Conservation (phyloP, 2,329 filamentous ascomycete species). For the Epichloe aotearoae region DNA sequence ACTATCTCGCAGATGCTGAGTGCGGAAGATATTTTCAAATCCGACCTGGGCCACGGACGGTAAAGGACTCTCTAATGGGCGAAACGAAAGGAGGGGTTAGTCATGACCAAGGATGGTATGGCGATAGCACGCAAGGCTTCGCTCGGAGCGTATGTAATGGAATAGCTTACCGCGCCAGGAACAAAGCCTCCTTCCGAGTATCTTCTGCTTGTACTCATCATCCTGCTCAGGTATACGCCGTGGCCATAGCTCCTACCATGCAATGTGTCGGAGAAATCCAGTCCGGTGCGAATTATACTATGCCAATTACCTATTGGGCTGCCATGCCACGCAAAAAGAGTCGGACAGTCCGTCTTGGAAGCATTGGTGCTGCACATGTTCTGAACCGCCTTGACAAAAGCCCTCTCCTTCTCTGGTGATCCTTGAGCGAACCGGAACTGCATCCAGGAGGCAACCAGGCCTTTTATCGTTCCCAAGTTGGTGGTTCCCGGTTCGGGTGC, state of each 20-base stretch:
- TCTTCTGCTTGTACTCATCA: slow-evolving; percentile 12
- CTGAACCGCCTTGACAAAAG: slow-evolving; percentile 53
- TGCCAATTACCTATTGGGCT: slow-evolving; percentile 73
- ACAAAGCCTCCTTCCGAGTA: background rate
- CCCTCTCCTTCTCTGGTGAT: slow-evolving; percentile 71
- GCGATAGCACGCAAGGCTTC: background rate
- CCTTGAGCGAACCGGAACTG: slow-evolving; percentile 86
- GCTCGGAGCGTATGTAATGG: too few species aligned
- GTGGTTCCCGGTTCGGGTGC: background rate
- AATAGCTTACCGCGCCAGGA: background rate
- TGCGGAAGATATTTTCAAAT: slow-evolving; percentile 42
- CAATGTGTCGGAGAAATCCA: slow-evolving; percentile 51
- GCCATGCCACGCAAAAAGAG: slow-evolving; percentile 80
- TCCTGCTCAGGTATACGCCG: slow-evolving; percentile 66
- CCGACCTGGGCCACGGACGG: slow-evolving; percentile 51
- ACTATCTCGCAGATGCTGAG: slow-evolving; percentile 77
- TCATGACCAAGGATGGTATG: background rate
- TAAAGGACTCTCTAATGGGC: background rate
- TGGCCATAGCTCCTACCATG: slow-evolving; percentile 64
- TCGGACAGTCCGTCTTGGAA: slow-evolving; percentile 38
- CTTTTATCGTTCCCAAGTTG: background rate
- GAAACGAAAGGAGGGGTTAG: background rate
- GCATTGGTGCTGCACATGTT: slow-evolving; percentile 18
- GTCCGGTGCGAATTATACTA: slow-evolving; percentile 69
- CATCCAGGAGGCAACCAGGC: slow-evolving; percentile 34